phyloP scores from a whole-genome alignment of 805 yeast species.

The Sugiyamaella lignohabitans region DNA sequence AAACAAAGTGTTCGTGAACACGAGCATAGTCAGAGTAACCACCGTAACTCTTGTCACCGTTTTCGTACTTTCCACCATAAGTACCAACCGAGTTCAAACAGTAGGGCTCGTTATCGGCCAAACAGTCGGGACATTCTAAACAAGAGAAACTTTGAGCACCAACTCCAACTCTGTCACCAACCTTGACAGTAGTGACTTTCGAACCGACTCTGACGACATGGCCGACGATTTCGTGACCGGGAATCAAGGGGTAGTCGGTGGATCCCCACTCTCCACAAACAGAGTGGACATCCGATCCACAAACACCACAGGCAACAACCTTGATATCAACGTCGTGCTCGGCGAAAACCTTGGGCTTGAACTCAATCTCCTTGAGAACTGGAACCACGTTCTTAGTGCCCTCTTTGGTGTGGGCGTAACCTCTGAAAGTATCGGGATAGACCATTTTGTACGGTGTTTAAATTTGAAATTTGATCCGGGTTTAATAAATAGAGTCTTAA shows the following conservation, averaged over 20 bases:
- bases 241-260: conserved; percentile 33
- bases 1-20: conserved; percentile 54
- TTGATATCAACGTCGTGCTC: conserved; percentile 32
- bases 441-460: conserved; percentile 16
- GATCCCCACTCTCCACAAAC: conserved; percentile 47
- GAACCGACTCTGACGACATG: conserved; percentile 44
- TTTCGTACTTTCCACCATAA: conserved; percentile 4
- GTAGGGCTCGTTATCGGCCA: conserved; percentile 34
- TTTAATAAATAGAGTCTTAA: too few relatives aligned
- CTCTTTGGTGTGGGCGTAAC: conserved; percentile 43
- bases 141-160: conserved; percentile 69
- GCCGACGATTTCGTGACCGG: conserved; percentile 45
- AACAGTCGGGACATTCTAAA: conserved; percentile 55
- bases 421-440: conserved; percentile 55
- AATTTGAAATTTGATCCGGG: too few relatives aligned
- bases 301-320: conserved; percentile 34
- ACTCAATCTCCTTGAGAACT: conserved; percentile 46
- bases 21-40: conserved; percentile 66
- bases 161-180: conserved; percentile 75
- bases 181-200: conserved; percentile 42
- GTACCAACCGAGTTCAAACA: conserved; percentile 41
- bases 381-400: conserved; percentile 43
- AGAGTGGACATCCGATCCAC: conserved; percentile 55
- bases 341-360: conserved; percentile 42
- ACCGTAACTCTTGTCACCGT: conserved; percentile 51